Evolutionary conservation across 169 alveolate genomes (phyloP).

Genomic region (Eimeria acervulina): DNA sequence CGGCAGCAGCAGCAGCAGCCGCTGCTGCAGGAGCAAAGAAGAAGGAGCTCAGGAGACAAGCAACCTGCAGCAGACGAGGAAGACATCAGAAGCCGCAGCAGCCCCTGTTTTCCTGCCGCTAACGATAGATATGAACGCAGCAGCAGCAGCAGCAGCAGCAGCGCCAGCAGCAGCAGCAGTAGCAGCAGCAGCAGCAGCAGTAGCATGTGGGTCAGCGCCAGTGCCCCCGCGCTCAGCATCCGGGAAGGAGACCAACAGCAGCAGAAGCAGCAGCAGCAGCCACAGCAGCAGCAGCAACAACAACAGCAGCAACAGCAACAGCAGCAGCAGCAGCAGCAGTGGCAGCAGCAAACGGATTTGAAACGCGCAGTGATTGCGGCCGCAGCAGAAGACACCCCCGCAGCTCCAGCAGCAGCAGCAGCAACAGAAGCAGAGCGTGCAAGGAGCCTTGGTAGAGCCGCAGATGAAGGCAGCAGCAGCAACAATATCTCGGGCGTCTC

Average conservation of each 20-base stretch:
- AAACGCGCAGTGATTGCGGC: neutral
- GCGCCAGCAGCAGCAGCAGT: neutral
- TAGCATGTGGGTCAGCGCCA: neutral
- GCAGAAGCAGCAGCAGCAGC: conserved; percentile 8
- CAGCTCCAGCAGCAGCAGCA: too few relatives aligned
- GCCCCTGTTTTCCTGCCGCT: neutral
- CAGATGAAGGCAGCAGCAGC: conserved; percentile 16
- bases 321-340: conserved; percentile 1
- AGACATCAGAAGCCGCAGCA: neutral
- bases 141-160: conserved; percentile 26
- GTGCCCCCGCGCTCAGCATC: neutral
- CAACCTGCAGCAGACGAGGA: too few relatives aligned
- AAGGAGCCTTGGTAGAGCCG: too few relatives aligned
- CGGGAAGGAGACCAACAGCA: neutral
- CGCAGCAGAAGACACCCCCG: neutral
- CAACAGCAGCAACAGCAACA: conserved; percentile 28
- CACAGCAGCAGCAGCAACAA: neutral
- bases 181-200: conserved; percentile 21
- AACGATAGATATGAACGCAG: neutral
- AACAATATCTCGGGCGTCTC: too few relatives aligned
- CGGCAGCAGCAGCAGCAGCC: conserved; percentile 20
- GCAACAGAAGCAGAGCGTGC: too few relatives aligned
- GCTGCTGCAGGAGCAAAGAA: neutral
- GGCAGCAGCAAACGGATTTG: conserved; percentile 3
- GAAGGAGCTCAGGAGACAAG: neutral